Conservation (phyloP, 176 grass and related monocot genomes). For the Hordeum vulgare region DNA sequence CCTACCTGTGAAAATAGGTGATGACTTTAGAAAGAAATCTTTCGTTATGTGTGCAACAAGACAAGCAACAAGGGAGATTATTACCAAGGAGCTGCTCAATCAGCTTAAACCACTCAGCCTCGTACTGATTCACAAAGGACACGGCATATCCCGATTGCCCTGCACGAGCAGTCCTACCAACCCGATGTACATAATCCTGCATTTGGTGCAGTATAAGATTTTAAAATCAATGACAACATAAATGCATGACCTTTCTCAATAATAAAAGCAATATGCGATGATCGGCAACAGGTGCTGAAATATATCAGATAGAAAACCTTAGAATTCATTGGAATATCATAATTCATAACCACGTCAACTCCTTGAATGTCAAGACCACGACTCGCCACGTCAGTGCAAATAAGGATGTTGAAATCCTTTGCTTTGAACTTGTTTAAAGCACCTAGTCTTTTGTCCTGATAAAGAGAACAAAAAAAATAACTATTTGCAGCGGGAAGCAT, state of each 20-base stretch:
- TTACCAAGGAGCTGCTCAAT: conserved; percentile 70
- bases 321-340: conserved; percentile 86
- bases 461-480: background rate
- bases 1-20: conserved; percentile 31
- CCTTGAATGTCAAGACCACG: conserved; percentile 93
- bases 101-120: conserved; percentile 65
- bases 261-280: background rate
- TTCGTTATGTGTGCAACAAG: background rate
- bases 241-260: background rate
- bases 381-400: conserved; percentile 94
- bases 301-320: conserved; percentile 40
- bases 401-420: conserved; percentile 72
- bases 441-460: conserved; percentile 75
- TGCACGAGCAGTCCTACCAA: conserved; percentile 92
- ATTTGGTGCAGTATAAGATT: background rate
- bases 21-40: background rate
- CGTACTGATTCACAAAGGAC: conserved; percentile 94
- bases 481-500: background rate
- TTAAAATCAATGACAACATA: background rate
- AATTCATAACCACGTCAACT: conserved; percentile 87
- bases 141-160: conserved; percentile 74
- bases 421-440: conserved; percentile 87
- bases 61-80: background rate
- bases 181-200: conserved; percentile 95
- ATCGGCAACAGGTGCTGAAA: background rate